phyloP scores from a whole-genome alignment of 352 stramenopile genomes.

The Elongisporangium anandrum region DNA sequence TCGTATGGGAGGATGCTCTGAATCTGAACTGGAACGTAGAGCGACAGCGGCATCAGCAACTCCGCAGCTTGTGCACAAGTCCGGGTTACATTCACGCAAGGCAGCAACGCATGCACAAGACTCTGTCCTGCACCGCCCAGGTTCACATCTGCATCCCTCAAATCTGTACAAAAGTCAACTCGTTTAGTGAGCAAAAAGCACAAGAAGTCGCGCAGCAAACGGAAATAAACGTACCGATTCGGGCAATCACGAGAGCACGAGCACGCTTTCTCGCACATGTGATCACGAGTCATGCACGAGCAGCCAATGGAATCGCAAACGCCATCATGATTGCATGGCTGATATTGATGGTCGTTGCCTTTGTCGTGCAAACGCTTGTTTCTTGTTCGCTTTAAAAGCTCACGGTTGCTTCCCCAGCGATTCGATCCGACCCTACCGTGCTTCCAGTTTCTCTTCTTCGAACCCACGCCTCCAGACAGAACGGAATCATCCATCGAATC shows the following conservation, averaged over 20 bases:
- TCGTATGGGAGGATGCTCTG: neutral
- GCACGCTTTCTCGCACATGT: constrained; percentile 45
- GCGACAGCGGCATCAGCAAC: constrained; percentile 34
- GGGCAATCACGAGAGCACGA: constrained; percentile 33
- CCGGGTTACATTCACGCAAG: constrained; percentile 52
- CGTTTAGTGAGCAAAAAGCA: neutral
- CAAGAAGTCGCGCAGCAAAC: neutral
- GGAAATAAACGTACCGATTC: constrained; percentile 28
- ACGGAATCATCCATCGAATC: neutral
- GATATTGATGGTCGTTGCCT: constrained; percentile 3
- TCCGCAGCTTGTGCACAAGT: constrained; percentile 42
- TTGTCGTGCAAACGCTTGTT: constrained; percentile 3
- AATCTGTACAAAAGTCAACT: constrained; percentile 21
- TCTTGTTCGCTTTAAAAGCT: constrained; percentile 2
- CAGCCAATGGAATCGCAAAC: constrained; percentile 10
- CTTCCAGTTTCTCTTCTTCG: constrained; percentile 1
- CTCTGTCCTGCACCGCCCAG: constrained; percentile 41
- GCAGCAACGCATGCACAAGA: constrained; percentile 45
- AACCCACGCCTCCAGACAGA: neutral
- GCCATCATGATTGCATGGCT: constrained; percentile 13
- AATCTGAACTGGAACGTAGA: constrained; percentile 4
- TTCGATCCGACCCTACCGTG: constrained; percentile 10
- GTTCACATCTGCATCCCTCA: constrained; percentile 40
- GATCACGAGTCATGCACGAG: constrained; percentile 21
- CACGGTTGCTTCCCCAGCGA: constrained; percentile 5